These are phyloP conservation scores for Aspergillus quadrilineatus DNA, from an alignment of 2,329 filamentous ascomycete genomes.

Conservation along the genomic window DNA sequence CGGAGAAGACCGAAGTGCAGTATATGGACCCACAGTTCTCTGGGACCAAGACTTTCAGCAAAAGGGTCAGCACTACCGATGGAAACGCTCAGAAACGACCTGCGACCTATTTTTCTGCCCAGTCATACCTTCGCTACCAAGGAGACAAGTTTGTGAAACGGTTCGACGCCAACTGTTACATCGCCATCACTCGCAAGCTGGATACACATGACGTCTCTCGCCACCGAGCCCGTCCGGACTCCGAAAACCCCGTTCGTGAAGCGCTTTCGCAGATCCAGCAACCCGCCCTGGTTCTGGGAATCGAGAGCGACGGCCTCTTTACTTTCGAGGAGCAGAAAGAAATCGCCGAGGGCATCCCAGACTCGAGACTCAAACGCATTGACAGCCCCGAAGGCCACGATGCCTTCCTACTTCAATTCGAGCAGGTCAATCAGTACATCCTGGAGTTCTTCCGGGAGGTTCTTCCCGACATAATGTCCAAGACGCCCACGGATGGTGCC, in stretches of 20 bases:
- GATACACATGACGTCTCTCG: conserved; percentile 95
- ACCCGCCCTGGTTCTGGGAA: conserved; percentile 86
- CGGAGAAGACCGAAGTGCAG: conserved; percentile 32
- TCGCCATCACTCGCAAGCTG: conserved; percentile 95
- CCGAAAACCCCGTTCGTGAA: conserved; percentile 58
- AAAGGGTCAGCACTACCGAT: conserved; percentile 39
- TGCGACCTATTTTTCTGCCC: conserved; percentile 93
- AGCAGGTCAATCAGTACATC: conserved; percentile 90
- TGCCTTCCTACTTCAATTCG: conserved; percentile 92
- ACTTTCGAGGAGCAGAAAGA: conserved; percentile 97
- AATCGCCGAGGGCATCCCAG: conserved; percentile 75
- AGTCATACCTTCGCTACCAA: conserved; percentile 96
- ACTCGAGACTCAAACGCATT: conserved; percentile 78
- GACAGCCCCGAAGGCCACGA: conserved; percentile 95
- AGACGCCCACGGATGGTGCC: conserved; percentile 51
- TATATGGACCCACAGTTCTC: conserved; percentile 69
- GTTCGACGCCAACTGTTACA: conserved; percentile 98
- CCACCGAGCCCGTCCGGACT: conserved; percentile 55
- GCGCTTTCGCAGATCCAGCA: conserved; percentile 82
- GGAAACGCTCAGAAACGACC: conserved; percentile 42
- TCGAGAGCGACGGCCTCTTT: conserved; percentile 93
- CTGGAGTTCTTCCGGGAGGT: conserved; percentile 78
- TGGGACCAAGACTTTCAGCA: conserved; percentile 58
- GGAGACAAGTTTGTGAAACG: conserved; percentile 94
- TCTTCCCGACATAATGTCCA: conserved; percentile 83